Conservation (phyloP, 2,329 filamentous ascomycete genomes). For the Ophiostoma sp. region DNA sequence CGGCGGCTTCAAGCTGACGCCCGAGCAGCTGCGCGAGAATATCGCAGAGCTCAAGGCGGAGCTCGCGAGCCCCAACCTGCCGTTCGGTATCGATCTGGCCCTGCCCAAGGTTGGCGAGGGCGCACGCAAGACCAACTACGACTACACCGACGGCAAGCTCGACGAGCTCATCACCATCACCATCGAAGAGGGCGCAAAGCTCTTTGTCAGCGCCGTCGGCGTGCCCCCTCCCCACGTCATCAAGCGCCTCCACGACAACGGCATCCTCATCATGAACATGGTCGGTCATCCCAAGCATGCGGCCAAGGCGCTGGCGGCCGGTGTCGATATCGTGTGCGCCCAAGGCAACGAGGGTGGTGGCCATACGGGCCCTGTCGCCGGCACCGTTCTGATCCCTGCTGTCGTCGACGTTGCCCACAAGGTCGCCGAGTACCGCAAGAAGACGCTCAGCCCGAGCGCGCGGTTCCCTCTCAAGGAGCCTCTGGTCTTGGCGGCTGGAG, state of each 20-base stretch:
- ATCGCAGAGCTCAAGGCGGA: conserved; percentile 79
- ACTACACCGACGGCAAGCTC: conserved; percentile 86
- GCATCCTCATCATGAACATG: conserved; percentile 94
- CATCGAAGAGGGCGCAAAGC: conserved; percentile 71
- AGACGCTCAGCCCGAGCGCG: conserved; percentile 34
- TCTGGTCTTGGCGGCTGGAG: conserved; percentile 83
- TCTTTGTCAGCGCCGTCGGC: conserved; percentile 86
- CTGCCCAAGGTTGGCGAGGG: conserved; percentile 80
- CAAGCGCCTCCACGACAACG: conserved; percentile 68
- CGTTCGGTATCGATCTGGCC: conserved; percentile 88
- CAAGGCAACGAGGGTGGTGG: conserved; percentile 93
- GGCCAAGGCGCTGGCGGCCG: conserved; percentile 76
- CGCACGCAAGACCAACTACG: conserved; percentile 87
- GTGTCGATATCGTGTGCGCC: conserved; percentile 85
- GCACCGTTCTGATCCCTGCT: conserved; percentile 77
- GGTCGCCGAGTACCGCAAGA: conserved; percentile 46
- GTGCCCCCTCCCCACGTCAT: conserved; percentile 72
- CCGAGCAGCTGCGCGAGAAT: conserved; percentile 68
- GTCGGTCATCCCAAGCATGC: conserved; percentile 90
- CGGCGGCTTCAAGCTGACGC: conserved; percentile 66
- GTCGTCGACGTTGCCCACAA: conserved; percentile 74
- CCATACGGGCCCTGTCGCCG: conserved; percentile 83
- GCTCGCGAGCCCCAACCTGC: conserved; percentile 60
- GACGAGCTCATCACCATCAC: conserved; percentile 84
- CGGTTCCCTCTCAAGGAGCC: conserved; percentile 38